Conservation (phyloP, 1,284 basidiomycete genomes). For the Leccinum fuscescens region DNA sequence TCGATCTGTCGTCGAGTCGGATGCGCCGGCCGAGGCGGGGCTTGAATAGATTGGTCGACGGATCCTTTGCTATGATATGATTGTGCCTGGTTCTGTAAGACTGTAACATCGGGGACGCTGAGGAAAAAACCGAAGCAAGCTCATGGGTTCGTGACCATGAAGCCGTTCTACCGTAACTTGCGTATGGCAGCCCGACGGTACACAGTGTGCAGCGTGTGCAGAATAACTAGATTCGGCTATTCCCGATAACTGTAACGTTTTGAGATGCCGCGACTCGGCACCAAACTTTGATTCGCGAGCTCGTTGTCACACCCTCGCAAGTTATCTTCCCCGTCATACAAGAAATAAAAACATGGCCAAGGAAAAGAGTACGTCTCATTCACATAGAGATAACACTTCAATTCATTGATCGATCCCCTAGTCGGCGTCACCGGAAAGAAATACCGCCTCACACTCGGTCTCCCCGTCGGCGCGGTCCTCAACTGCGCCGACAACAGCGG, state of each 20-base stretch:
- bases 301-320: neutral
- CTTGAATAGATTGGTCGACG: neutral
- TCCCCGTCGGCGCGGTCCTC: conserved; percentile 97
- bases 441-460: conserved; percentile 95
- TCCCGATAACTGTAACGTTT: conserved; percentile 18
- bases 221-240: neutral
- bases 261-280: conserved; percentile 16
- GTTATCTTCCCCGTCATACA: neutral
- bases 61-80: neutral
- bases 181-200: neutral
- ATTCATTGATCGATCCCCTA: conserved; percentile 1
- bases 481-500: conserved; percentile 99
- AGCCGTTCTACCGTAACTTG: neutral
- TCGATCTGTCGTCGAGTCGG: neutral
- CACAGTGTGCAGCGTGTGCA: too few relatives aligned
- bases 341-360: conserved; percentile 24
- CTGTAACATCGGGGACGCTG: neutral
- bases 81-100: neutral
- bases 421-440: conserved; percentile 79
- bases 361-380: conserved; percentile 18
- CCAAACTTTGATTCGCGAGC: conserved; percentile 18
- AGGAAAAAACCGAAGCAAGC: neutral
- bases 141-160: neutral
- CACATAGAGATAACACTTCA: neutral
- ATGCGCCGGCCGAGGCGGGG: neutral